A percentile compares a stretch with the other conserved stretches of the same genome.
These are phyloP conservation scores for Strobilomyces dryophilus DNA, from an alignment of 768 basidiomycete species.

Conservation along the genomic window DNA sequence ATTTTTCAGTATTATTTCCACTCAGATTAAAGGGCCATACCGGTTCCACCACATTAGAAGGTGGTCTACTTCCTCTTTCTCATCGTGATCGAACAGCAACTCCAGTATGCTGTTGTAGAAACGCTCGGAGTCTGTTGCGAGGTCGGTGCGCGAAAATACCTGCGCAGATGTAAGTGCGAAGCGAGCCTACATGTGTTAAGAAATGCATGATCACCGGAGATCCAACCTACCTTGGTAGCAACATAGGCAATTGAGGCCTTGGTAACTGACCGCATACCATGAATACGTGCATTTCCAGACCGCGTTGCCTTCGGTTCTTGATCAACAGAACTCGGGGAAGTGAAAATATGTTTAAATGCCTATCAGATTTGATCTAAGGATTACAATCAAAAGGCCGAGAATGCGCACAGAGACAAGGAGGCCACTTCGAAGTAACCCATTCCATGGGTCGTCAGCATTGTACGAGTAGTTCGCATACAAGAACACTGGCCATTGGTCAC, in stretches of 20 bases:
- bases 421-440: not conserved
- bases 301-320: not conserved
- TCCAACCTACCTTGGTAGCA: not conserved
- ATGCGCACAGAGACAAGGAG: not conserved
- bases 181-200: too few relatives aligned
- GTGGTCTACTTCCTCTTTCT: not conserved
- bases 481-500: not conserved
- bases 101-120: conserved; percentile 1
- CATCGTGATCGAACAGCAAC: not conserved
- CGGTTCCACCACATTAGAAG: not conserved
- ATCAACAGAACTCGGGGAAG: not conserved
- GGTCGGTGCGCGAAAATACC: conserved; percentile 1
- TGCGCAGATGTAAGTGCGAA: not conserved
- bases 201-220: too few relatives aligned
- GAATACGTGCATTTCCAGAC: not conserved
- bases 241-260: too few relatives aligned
- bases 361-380: too few relatives aligned
- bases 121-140: not conserved
- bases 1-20: too few relatives aligned
- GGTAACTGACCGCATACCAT: too few relatives aligned
- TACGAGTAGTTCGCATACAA: not conserved
- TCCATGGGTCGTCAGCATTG: not conserved
- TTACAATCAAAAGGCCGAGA: too few relatives aligned
- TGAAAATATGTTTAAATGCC: not conserved
- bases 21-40: not conserved